Conservation (phyloP, 2,329 filamentous ascomycete species). For the Sporothrix sp. region DNA sequence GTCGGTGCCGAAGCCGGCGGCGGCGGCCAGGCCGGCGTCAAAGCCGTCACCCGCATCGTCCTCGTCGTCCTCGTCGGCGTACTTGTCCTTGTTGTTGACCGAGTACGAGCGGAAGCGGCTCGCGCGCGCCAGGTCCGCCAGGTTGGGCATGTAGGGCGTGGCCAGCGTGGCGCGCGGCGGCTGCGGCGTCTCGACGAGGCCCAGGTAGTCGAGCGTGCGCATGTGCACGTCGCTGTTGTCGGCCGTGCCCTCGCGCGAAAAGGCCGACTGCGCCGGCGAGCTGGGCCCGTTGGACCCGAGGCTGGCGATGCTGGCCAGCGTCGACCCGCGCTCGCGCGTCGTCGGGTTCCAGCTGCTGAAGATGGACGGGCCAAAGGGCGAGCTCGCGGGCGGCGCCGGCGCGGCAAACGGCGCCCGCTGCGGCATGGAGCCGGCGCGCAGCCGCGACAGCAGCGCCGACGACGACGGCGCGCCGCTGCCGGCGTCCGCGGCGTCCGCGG, state of each 20-base stretch:
- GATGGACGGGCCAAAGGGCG: slow-evolving; percentile 79
- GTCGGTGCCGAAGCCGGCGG: slow-evolving; percentile 44
- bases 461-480: slow-evolving; percentile 38
- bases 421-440: slow-evolving; percentile 89
- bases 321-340: slow-evolving; percentile 74
- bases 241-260: slow-evolving; percentile 72
- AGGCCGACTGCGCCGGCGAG: slow-evolving; percentile 77
- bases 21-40: slow-evolving; percentile 40
- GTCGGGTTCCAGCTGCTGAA: slow-evolving; percentile 78
- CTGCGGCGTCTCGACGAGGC: slow-evolving; percentile 86
- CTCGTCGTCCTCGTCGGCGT: slow-evolving; percentile 81
- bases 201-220: slow-evolving; percentile 91
- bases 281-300: slow-evolving; percentile 83
- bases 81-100: slow-evolving; percentile 96
- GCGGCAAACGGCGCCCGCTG: slow-evolving; percentile 63
- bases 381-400: slow-evolving; percentile 42
- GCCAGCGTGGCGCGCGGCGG: slow-evolving; percentile 64
- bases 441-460: slow-evolving; percentile 69
- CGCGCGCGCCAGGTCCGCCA: slow-evolving; percentile 66
- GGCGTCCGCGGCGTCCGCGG: slow-evolving; percentile 30
- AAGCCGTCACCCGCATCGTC: too few species aligned
- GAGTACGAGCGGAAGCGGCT: slow-evolving; percentile 95
- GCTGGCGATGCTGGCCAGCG: slow-evolving; percentile 71
- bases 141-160: slow-evolving; percentile 64
- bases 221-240: slow-evolving; percentile 83